Evolutionary conservation across 2,329 filamentous ascomycete species (phyloP), one percentile per base, ranked within the genome.

Genomic region (Elsinoe australis): DNA sequence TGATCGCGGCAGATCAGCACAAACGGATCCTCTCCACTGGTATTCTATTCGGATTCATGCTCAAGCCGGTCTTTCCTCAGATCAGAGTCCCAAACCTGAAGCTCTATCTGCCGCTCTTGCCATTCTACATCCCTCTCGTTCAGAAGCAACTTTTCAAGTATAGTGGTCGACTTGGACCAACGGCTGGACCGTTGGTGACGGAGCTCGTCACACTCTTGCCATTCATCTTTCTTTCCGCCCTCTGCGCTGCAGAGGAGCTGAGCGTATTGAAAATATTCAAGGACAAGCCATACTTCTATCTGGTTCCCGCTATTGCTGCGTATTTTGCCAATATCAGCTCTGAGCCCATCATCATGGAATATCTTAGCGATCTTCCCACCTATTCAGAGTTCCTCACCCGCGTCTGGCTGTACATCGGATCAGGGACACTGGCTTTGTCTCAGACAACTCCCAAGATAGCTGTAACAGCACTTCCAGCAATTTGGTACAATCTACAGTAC

Each of bases 1-100:
- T 94, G 29, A 85, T 90, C 1, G 73, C 87, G 1, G 75, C 78
- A 1, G 71, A 83, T 55, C 84, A 82, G 64, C 90, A 95, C 83
- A 84, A 55, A 9, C 21, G 36, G 69, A 47, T 53, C 6, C 17
- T 87, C 53, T 80, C 80, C 56, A 69, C 76, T 3, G 80, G 79
- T 21, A 79, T 80, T 52, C 82, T 88, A 53, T 64, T 80, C 12
- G 87, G 87, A 26, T 86, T 86, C 76, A 75, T 85, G 6, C 73
- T 75, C 19, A 85, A 85, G 60, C 62, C 82, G 39, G 68, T 49
- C 17, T 49, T 35, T 39, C 29, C 32, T 18, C 39, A 50, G 17
- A 35, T 44, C 14, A 34, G 31, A 18, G 35, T 44, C 14, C 39
- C 47, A 15, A 85, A 29, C 68, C 64, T 51, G 63, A 58, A 51